Base-by-base conservation (phyloP, 306 rosid species). In the Acmispon strigosus region DNA sequence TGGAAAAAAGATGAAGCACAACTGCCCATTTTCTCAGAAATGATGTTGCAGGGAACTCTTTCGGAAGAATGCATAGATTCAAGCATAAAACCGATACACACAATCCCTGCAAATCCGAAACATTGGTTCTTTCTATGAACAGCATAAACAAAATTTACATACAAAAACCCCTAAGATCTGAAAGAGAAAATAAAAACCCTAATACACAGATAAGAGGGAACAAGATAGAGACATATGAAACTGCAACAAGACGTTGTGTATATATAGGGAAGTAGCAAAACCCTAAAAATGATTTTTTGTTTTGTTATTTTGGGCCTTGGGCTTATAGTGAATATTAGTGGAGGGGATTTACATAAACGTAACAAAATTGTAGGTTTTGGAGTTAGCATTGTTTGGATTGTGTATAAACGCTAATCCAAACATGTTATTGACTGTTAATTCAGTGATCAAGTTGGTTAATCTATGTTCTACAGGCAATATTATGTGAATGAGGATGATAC, bases 71-170 rank as follows among this genome's bases (percentile, higher is more conserved):
- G 89, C 96, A 84, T 13, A 66, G 52, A 32, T 67, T 1, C 3
- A 6, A 67, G 89, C 91, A 83, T 81, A 67, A 81, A 47, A 86
- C 96, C 91, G 89, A 89, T 89, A 89, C 91, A 89, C 96, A 89
- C 91, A 54, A 89, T 89, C 88, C 77, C 89, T 73, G 96, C 95
- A 32, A 32, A 5, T 5, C 37, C 6, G 0, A 5, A 32, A 0
- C 0, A 32, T 5, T 32, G 0, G 34, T 27, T 27, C 5, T 2
- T 2, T 0, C 34, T 27, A 2, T 27, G 34, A 0, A 2, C 43
- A 7, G 1, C 12, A 13, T 1, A 16, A 52, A 13, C 2, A 50
- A 49, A 61, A 34, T 20, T 8, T n/a, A n/a, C n/a, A n/a, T n/a
- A n/a, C 56, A 5, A 11, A 5, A 24, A 63, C 34, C 5, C 5